Base-by-base conservation (phyloP, 495 filamentous ascomycete genomes). In the Penicillium coffeae region DNA sequence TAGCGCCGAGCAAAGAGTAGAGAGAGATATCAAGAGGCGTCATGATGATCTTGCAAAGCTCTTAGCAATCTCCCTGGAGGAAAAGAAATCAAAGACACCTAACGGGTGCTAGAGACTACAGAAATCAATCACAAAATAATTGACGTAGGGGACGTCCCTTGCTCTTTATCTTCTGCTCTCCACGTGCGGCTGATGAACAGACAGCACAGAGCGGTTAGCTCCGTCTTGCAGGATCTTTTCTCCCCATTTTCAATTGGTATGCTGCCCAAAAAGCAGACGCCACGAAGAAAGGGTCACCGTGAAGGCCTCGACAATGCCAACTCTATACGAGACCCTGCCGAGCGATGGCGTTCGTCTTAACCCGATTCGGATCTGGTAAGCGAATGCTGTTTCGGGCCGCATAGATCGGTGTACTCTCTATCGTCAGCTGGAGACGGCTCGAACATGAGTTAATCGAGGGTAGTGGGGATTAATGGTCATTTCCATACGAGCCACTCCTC, bases 11-110 rank as follows among this genome's bases (percentile, higher is more conserved):
- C 7, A 68, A 47, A 43, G 50, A 38, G 37, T 56, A 56, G 1
- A 68, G 48, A 21, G 52, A 39, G 38, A 62, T 62, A 48, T 64
- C 52, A 37, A 68, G 52, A 14, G 52, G 40, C 22, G 55, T 20
- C 65, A 68, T 68, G 37, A 14, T 54, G 18, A 33, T 37, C 13
- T 37, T 37, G 15, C 35, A 37, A 4, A 37, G 12, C 5, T 18
- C 13, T 7, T 6, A n/a, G 13, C 5, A 18, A 21, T 21, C n/a
- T 12, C 3, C 5, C 3, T 8, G 9, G 9, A 40, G 38, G 14
- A 13, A 36, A 37, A 42, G 38, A 21, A 12, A 1, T 3, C 18
- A 14, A 21, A 2, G 19, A 6, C 25, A 30, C 25, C 25, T 30
- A 30, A 30, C 25, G 25, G 10, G 25, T 30, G 25, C 18, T 39